Base-by-base conservation (phyloP, 1,284 basidiomycete genomes). In the Irpex lacteus region DNA sequence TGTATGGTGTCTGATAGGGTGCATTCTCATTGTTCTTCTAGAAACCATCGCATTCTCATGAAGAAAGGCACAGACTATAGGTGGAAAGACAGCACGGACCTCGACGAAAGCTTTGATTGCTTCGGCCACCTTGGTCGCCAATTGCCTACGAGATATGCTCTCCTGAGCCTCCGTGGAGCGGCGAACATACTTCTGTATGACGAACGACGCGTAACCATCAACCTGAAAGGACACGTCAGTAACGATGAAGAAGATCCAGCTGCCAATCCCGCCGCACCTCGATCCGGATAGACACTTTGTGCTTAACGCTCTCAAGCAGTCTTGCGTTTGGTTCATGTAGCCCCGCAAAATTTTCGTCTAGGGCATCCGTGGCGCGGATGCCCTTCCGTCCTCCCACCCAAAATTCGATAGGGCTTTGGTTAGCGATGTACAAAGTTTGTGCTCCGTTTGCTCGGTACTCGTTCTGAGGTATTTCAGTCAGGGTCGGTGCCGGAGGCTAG, bases 131-230 rank as follows among this genome's bases (percentile, higher is more conserved):
- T 55, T 36, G 32, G 38, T 50, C 2, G 56, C 56, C 32, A 63
- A 11, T 49, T 13, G 26, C 40, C 21, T 26, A 5, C 50, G 19
- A 1, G 56, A 57, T 40, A 63, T 59, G 34, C 44, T 54, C 15
- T n/a, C 11, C 21, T 34, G 32, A 9, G 9, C 13, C 21, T 59
- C 57, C 11, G 56, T 47, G 9, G 44, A 19, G 9, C 40, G 19
- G 34, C 57, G 62, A 5, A 59, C 54, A 44, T 63, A 63, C 62
- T 63, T 63, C n/a, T 36, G 62, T 32, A 26, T 63, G 47, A 36
- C 32, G 18, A 53, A 63, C 18, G 32, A 34, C 11, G 26, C 9
- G 34, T 61, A 61, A 26, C 60, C 60, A 26, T n/a, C 19, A 3
- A 61, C 38, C 60, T 60, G 21, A 38, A 7, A 47, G 21, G 40